Base-by-base conservation (phyloP, 2,329 filamentous ascomycete genomes). In the Plenodomus lindquistii region DNA sequence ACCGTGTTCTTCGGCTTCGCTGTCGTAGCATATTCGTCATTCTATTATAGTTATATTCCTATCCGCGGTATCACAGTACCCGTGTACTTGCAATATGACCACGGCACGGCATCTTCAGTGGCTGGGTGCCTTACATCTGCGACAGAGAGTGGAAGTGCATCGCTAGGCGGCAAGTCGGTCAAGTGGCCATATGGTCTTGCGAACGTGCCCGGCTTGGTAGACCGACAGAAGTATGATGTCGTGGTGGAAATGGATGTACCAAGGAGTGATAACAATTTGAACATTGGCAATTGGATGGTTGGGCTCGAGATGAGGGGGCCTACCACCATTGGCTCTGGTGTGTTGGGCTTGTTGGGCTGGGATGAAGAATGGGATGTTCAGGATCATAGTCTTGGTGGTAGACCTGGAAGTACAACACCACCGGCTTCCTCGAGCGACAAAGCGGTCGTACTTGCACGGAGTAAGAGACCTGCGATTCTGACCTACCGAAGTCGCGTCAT, bases 271-370 rank as follows among this genome's bases (percentile, higher is more conserved):
- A 73, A 80, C 1, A 99, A 99, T 64, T 74, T 88, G 18, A 82
- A 81, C 2, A 82, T 83, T 13, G 94, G 94, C 21, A 97, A 97
- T 75, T 97, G 97, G 78, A 99, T 99, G 94, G 77, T 97, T 16
- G 86, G 89, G 39, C 76, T 96, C 15, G 82, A 85, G 51, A 81
- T 96, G 42, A 80, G 89, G 41, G 72, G 63, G 0, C 63, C 66
- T 0, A 41, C 47, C 2, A 44, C 44, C 2, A 40, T 48, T 0
- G 53, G 49, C 2, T 43, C 42, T 2, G 51, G 54, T 24, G 48
- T 51, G 20, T 65, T 57, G 41, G 50, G 52, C 6, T 34, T 61
- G 37, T 44, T 71, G 7, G 65, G 62, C 4, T 72, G 63, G 58
- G 65, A 65, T 21, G 66, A 70, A 17, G 67, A 66, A n/a, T 67